Evolutionary conservation across 768 basidiomycete genomes (phyloP).

Genomic region (Kwoniella mangroviensis): DNA sequence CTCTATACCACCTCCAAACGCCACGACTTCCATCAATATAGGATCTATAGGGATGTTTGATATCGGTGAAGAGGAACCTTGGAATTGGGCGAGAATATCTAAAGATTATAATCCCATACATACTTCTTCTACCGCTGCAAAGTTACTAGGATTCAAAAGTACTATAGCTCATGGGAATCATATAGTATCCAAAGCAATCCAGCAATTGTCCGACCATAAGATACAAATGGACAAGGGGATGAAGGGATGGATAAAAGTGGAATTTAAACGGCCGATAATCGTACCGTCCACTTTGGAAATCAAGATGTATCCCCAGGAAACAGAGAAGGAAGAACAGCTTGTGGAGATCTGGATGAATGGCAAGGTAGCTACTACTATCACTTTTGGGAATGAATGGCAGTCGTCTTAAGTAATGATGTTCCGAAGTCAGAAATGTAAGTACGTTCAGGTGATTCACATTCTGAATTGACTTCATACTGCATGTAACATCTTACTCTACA

Average conservation of each 20-base stretch:
- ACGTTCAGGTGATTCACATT: too few species aligned
- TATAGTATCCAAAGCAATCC: slow-evolving; percentile 16
- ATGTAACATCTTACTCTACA: too few species aligned
- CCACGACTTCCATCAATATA: neutral
- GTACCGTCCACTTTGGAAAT: slow-evolving; percentile 24
- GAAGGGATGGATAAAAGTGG: slow-evolving; percentile 28
- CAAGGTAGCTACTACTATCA: slow-evolving; percentile 7
- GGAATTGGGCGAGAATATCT: slow-evolving; percentile 30
- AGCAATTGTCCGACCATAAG: neutral
- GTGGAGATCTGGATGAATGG: slow-evolving; percentile 9
- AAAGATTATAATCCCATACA: slow-evolving; percentile 45
- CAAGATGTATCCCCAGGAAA: neutral
- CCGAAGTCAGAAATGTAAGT: too few species aligned
- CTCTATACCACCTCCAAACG: slow-evolving; percentile 2
- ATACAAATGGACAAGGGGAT: neutral
- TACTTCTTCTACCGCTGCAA: slow-evolving; percentile 23
- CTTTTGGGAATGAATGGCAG: too few species aligned
- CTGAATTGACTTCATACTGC: too few species aligned
- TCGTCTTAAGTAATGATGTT: too few species aligned
- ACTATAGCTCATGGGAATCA: slow-evolving; percentile 41
- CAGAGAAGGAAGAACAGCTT: neutral
- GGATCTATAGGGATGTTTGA: neutral
- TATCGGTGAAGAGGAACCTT: slow-evolving; percentile 19
- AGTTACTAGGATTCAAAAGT: slow-evolving; percentile 25
- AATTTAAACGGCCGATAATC: slow-evolving; percentile 29